These are phyloP conservation scores for Phytopythium cucurbitacearum DNA, from an alignment of 352 stramenopile species.

Conservation along the genomic window DNA sequence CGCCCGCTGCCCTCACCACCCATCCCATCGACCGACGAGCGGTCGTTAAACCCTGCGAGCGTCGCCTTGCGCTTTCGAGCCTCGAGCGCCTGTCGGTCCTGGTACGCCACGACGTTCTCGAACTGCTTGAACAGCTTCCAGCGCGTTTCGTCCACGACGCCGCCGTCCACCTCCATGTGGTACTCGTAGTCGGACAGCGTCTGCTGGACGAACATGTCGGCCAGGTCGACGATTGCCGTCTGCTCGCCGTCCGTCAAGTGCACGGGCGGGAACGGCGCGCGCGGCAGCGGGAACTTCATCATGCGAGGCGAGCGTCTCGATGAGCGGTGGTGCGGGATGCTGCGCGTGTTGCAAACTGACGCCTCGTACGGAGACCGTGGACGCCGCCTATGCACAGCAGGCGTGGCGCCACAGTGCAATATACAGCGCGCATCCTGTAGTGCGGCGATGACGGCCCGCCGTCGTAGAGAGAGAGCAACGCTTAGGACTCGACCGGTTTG, in stretches of 20 bases:
- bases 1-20: background rate
- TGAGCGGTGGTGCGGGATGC: no score
- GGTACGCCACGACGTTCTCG: constrained; percentile 23
- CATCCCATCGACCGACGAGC: background rate
- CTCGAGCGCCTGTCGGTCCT: constrained; percentile 12
- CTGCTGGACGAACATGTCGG: constrained; percentile 19
- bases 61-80: constrained; percentile 3
- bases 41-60: background rate
- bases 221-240: constrained; percentile 17
- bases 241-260: constrained; percentile 21
- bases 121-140: constrained; percentile 32
- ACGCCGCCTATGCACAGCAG: no score
- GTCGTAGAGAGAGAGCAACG: no score
- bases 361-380: no score
- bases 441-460: no score
- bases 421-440: no score
- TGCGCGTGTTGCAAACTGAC: no score
- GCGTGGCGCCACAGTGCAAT: no score
- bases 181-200: constrained; percentile 28
- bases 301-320: no score
- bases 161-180: constrained; percentile 20
- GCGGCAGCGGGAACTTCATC: constrained; percentile 25
- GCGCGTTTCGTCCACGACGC: constrained; percentile 14
- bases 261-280: constrained; percentile 27
- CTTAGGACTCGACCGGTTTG: no score